Base-by-base conservation (phyloP, 495 filamentous ascomycete genomes). In the Apiosordaria backusii region DNA sequence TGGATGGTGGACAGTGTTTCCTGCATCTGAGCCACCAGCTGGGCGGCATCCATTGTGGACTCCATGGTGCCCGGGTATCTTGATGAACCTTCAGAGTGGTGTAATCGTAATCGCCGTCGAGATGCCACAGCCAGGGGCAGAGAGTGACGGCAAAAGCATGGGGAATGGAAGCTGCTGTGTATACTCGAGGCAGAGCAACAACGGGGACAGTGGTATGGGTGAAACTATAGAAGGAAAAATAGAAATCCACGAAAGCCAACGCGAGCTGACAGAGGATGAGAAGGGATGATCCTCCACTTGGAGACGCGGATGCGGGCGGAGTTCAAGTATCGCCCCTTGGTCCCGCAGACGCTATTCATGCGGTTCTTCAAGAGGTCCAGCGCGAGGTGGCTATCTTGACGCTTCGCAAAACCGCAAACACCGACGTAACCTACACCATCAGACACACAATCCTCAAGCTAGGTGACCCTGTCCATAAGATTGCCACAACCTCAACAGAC, bases 1-100 rank as follows among this genome's bases (percentile, higher is more conserved):
- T 74, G 71, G 54, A 80, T 77, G 2, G 71, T 61, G 0, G 74
- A 71, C 16, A 80, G 66, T 10, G 71, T 79, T 24, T 77, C 71
- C 53, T 78, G 76, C 74, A 80, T 73, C 63, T 78, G 67, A 40
- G 70, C 23, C 21, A 80, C 68, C 18, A 80, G 72, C 23, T 54
- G 60, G 15, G 72, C 67, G 64, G 78, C 69, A 52, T 78, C 74
- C 68, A 74, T 71, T 5, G n/a, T 67, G 58, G 57, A 13, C 18
- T 3, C 24, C 64, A 63, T 65, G 16, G 23, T 57, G 18, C 57
- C 23, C 57, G 16, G 22, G 18, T 25, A 26, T 9, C 22, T 10
- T 18, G 15, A 23, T 25, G 18, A 21, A 7, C 2, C 21, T 22
- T 4, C 18, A 57, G 21, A 57, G 9, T 21, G 53, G 53, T 5